These are phyloP conservation scores for Dacryopinax primogenitus DNA, from an alignment of 768 basidiomycete genomes.

Conservation along the genomic window DNA sequence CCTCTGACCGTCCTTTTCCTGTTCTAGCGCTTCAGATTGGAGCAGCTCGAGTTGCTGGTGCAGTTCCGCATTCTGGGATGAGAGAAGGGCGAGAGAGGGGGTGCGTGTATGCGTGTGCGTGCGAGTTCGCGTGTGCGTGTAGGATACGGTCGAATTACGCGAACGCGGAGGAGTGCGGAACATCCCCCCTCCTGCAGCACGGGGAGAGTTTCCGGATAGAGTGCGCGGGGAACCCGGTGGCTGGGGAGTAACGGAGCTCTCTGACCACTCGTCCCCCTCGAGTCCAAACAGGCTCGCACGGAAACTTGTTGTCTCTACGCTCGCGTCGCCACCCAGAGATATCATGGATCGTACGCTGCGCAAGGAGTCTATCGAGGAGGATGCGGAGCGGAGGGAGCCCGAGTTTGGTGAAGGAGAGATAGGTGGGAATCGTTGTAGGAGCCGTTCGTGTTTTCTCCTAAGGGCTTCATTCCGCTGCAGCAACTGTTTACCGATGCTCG, in stretches of 20 bases:
- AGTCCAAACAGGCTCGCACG: slow-evolving; percentile 20
- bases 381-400: slow-evolving; percentile 21
- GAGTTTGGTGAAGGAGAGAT: slow-evolving; percentile 25
- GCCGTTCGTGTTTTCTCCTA: slow-evolving; percentile 56
- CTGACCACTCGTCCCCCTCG: slow-evolving; percentile 15
- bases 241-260: slow-evolving; percentile 20
- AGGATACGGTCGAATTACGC: slow-evolving; percentile 5
- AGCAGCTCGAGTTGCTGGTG: slow-evolving; percentile 60
- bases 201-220: no score
- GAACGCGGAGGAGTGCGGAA: slow-evolving; percentile 6
- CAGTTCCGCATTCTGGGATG: slow-evolving; percentile 76
- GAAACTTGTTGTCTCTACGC: slow-evolving; percentile 20
- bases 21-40: slow-evolving; percentile 51
- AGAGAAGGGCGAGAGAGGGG: slow-evolving; percentile 53
- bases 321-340: slow-evolving; percentile 20
- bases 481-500: slow-evolving; percentile 53
- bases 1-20: slow-evolving; percentile 55
- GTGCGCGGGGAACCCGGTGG: slow-evolving; percentile 44
- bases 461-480: slow-evolving; percentile 56
- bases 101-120: slow-evolving; percentile 26
- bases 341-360: slow-evolving; percentile 20
- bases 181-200: no score
- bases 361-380: slow-evolving; percentile 27
- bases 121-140: slow-evolving; percentile 11
- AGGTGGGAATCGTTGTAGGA: slow-evolving; percentile 50